Conservation (phyloP, 257 asterid genomes). For the Sherardia arvensis region DNA sequence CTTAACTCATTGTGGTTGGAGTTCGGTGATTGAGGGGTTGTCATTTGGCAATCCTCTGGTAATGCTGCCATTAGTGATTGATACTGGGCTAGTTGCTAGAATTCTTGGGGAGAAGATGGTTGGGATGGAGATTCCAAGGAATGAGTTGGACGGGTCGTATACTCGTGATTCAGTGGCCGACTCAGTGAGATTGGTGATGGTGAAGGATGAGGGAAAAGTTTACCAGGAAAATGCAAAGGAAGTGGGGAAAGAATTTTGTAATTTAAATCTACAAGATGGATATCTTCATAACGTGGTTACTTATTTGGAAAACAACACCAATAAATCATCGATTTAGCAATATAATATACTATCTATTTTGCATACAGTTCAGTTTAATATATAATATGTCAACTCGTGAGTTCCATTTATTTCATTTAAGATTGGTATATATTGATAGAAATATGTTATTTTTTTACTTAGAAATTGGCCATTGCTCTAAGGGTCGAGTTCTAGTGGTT, state of each 20-base stretch:
- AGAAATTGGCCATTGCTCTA: too few relatives aligned
- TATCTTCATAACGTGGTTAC: conserved; percentile 8
- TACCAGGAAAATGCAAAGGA: conserved; percentile 10
- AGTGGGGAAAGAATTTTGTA: conserved; percentile 14
- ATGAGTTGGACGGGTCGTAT: not conserved
- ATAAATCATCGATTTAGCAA: too few relatives aligned
- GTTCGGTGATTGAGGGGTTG: not conserved
- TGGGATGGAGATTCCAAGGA: conserved; percentile 9
- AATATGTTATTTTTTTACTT: too few relatives aligned
- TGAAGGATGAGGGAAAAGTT: conserved; percentile 1
- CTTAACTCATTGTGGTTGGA: conserved; percentile 20
- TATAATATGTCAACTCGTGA: too few relatives aligned
- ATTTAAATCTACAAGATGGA: conserved; percentile 10
- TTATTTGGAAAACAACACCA: conserved; percentile 10
- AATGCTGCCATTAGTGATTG: not conserved
- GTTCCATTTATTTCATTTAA: too few relatives aligned
- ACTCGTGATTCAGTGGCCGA: not conserved
- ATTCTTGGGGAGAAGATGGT: conserved; percentile 7
- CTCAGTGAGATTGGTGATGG: conserved; percentile 4
- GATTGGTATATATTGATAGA: too few relatives aligned
- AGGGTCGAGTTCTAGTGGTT: too few relatives aligned
- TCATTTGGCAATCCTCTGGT: not conserved
- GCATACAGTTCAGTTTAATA: too few relatives aligned
- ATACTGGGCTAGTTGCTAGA: conserved; percentile 7
- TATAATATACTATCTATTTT: too few relatives aligned